phyloP scores from a whole-genome alignment of 768 basidiomycete species.

The Amyloporia xantha region DNA sequence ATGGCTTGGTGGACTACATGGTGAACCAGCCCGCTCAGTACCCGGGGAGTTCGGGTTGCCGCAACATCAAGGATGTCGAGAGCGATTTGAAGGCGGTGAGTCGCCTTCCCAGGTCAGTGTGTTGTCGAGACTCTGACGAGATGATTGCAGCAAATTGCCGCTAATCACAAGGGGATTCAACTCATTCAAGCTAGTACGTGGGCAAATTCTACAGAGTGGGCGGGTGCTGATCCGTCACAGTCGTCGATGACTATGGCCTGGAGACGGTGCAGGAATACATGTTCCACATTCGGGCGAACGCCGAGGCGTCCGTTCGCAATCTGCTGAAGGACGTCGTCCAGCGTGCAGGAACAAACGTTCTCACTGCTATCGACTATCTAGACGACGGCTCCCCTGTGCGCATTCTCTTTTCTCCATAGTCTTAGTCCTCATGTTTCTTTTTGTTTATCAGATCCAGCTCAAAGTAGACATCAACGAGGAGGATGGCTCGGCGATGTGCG shows the following conservation, averaged over 20 bases:
- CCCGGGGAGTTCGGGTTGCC: constrained; percentile 81
- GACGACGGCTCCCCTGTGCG: constrained; percentile 82
- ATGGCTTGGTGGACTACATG: constrained; percentile 74
- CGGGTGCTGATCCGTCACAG: constrained; percentile 27
- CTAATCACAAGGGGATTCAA: constrained; percentile 88
- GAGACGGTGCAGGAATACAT: constrained; percentile 90
- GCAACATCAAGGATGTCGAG: constrained; percentile 85
- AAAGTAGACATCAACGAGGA: constrained; percentile 69
- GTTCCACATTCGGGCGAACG: constrained; percentile 84
- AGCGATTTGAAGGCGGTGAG: constrained; percentile 86
- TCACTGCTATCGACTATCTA: constrained; percentile 75
- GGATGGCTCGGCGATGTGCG: constrained; percentile 73
- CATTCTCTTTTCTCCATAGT: neutral
- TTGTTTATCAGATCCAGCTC: constrained; percentile 52
- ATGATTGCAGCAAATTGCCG: constrained; percentile 73
- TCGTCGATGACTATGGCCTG: constrained; percentile 83
- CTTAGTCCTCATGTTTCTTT: neutral
- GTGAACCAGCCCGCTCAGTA: constrained; percentile 74
- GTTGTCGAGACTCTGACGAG: constrained; percentile 2
- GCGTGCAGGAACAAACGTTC: constrained; percentile 55
- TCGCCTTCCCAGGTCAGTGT: constrained; percentile 2
- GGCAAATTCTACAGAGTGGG: neutral
- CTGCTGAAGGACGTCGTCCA: constrained; percentile 71
- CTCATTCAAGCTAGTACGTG: constrained; percentile 69
- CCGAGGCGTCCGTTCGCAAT: constrained; percentile 79